Conservation (phyloP, 768 basidiomycete genomes). For the Terana coerulea region DNA sequence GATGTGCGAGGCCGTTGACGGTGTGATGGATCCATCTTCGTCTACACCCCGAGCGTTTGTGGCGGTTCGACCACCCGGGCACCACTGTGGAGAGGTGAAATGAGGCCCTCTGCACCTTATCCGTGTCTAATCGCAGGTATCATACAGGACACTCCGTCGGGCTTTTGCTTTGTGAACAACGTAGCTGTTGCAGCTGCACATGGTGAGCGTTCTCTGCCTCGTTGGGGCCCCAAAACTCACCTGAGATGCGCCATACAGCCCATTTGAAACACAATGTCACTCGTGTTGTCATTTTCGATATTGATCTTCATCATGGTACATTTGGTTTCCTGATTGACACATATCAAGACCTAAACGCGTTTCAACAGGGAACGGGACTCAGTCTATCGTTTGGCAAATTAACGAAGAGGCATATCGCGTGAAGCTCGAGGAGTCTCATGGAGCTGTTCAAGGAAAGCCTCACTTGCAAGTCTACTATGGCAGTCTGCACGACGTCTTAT, state of each 20-base stretch:
- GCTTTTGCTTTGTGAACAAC: constrained; percentile 97
- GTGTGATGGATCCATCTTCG: constrained; percentile 35
- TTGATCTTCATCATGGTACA: constrained; percentile 85
- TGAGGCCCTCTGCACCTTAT: not conserved
- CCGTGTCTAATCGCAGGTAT: not conserved
- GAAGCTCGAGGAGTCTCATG: constrained; percentile 51
- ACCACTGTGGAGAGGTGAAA: constrained; percentile 80
- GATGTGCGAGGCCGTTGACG: constrained; percentile 85
- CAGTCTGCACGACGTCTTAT: constrained; percentile 89
- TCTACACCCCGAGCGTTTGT: constrained; percentile 58
- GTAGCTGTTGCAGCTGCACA: constrained; percentile 88
- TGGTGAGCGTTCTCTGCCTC: constrained; percentile 43
- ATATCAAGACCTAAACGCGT: not conserved
- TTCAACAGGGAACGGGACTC: constrained; percentile 90
- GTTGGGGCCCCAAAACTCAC: not conserved
- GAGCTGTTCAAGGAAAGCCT: constrained; percentile 29
- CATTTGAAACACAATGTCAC: constrained; percentile 76
- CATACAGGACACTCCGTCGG: constrained; percentile 64
- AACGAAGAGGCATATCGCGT: constrained; percentile 83
- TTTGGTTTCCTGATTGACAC: no score
- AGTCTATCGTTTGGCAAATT: constrained; percentile 86
- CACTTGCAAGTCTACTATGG: constrained; percentile 79
- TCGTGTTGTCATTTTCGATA: constrained; percentile 84
- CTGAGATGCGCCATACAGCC: constrained; percentile 42
- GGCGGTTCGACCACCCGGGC: constrained; percentile 85